A percentile compares a stretch with the other conserved stretches of the same genome.
Evolutionary conservation across 2,329 filamentous ascomycete species (phyloP).

Genomic region (Fusarium continuum): DNA sequence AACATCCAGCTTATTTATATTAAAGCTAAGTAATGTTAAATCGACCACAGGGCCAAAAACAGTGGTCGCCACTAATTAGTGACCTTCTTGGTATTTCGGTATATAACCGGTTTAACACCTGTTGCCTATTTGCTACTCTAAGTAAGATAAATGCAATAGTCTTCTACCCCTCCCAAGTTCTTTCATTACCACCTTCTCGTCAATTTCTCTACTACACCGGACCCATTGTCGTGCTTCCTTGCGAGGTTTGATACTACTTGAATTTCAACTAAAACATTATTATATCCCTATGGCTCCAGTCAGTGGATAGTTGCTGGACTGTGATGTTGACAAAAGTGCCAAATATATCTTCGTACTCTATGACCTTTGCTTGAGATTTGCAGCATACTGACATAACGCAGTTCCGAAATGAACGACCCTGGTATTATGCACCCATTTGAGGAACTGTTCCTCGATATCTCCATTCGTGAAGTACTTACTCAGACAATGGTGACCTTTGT

Average conservation of each 20-base stretch:
- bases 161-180: not conserved
- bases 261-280: not conserved
- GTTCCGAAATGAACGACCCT: not conserved
- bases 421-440: not conserved
- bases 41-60: too few relatives aligned
- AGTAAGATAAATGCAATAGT: not conserved
- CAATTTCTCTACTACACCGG: not conserved
- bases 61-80: too few relatives aligned
- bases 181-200: not conserved
- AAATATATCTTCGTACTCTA: not conserved
- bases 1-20: too few relatives aligned
- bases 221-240: not conserved
- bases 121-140: not conserved
- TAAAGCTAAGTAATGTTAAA: too few relatives aligned
- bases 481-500: not conserved
- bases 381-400: not conserved
- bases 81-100: too few relatives aligned
- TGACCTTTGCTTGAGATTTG: fast-evolving
- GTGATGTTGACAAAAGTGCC: not conserved
- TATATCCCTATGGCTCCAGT: not conserved
- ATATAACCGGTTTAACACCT: not conserved
- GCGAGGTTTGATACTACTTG: not conserved
- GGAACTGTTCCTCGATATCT: not conserved
- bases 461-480: not conserved
- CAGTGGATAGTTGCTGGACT: not conserved